Percentiles rank a stretch among this genome's conserved stretches.
phyloP scores from a whole-genome alignment of 495 filamentous ascomycete genomes.

The Copromyces sp. region DNA sequence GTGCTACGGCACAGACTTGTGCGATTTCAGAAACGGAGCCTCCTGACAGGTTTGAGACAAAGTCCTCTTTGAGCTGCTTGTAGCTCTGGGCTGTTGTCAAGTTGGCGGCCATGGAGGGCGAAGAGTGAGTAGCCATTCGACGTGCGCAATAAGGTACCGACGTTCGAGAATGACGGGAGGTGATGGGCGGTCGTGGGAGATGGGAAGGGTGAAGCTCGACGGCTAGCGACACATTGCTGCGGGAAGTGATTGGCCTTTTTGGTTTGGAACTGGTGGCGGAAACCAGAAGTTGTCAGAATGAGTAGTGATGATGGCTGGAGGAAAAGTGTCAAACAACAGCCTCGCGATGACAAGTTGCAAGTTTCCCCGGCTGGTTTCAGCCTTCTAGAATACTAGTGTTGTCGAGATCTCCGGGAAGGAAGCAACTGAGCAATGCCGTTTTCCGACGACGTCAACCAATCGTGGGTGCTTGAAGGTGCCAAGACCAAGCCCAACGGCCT shows the following conservation, averaged over 20 bases:
- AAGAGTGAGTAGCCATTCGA: not conserved
- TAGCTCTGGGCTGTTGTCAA: conserved; percentile 43
- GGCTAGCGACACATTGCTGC: conserved; percentile 6
- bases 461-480: not conserved
- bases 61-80: conserved; percentile 87
- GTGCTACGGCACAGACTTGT: conserved; percentile 67
- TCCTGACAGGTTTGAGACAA: conserved; percentile 87
- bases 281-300: not conserved
- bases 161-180: not conserved
- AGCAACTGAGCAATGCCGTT: not conserved
- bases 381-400: not conserved
- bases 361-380: not conserved
- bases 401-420: not conserved
- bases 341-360: conserved; percentile 2
- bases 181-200: not conserved
- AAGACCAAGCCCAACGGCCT: not conserved
- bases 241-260: not conserved
- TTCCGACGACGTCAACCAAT: not conserved
- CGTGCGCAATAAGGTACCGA: not conserved
- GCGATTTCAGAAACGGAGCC: conserved; percentile 81
- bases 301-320: not conserved
- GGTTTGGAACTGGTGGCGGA: not conserved
- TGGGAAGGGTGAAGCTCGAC: not conserved
- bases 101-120: conserved; percentile 22
- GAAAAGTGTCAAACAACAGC: not conserved